These are phyloP conservation scores for Dichomitus squalens DNA, from an alignment of 1,284 basidiomycete species.

Conservation along the genomic window DNA sequence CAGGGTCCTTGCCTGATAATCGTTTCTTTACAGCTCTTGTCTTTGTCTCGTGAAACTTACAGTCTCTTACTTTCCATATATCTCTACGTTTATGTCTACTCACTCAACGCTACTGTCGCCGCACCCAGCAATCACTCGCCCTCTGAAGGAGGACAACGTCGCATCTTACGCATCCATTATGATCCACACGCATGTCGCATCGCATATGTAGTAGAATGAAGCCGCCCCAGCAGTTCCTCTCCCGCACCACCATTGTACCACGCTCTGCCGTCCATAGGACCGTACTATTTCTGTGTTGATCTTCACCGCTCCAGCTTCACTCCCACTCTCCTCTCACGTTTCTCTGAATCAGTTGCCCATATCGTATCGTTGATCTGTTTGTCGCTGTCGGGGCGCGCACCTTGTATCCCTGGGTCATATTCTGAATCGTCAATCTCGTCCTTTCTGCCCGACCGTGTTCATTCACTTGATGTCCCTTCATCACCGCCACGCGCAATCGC, in stretches of 20 bases:
- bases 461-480: neutral
- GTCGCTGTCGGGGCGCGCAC: constrained; percentile 26
- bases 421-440: constrained; percentile 18
- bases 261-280: constrained; percentile 22
- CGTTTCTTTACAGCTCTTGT: constrained; percentile 1
- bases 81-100: constrained; percentile 17
- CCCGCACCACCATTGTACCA: constrained; percentile 4
- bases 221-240: constrained; percentile 20
- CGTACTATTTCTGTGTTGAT: constrained; percentile 17
- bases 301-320: neutral
- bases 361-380: constrained; percentile 26
- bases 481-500: no score
- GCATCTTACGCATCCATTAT: constrained; percentile 25
- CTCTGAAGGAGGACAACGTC: constrained; percentile 27
- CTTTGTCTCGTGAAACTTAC: constrained; percentile 14
- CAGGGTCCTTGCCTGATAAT: constrained; percentile 5
- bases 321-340: neutral
- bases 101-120: constrained; percentile 16
- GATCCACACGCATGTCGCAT: constrained; percentile 23
- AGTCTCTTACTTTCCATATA: constrained; percentile 11
- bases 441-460: neutral
- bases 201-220: constrained; percentile 27
- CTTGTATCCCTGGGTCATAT: constrained; percentile 26
- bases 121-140: constrained; percentile 22
- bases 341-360: constrained; percentile 18